Conservation (phyloP, 495 filamentous ascomycete genomes). For the Talaromyces nanjingensis region DNA sequence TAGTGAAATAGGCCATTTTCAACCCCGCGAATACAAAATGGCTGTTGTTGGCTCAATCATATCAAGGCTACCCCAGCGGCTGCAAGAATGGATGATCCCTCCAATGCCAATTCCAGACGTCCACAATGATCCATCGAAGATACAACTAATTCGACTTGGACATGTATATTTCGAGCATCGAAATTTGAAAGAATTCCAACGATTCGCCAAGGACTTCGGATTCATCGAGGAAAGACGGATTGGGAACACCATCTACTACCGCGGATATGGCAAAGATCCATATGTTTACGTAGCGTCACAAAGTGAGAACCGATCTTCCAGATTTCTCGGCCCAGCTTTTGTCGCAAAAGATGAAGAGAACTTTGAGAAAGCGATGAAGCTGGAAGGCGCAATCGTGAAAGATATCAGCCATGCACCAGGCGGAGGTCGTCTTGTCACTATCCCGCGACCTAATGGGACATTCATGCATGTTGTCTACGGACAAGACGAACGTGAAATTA, state of each 20-base stretch:
- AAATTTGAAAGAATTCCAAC: slow-evolving; percentile 37
- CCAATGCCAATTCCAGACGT: slow-evolving; percentile 10
- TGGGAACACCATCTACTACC: slow-evolving; percentile 46
- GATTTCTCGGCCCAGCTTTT: slow-evolving; percentile 46
- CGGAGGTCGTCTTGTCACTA: slow-evolving; percentile 18
- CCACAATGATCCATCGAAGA: slow-evolving; percentile 16
- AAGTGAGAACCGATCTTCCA: slow-evolving; percentile 26
- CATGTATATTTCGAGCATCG: slow-evolving; percentile 53
- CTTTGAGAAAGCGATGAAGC: slow-evolving; percentile 23
- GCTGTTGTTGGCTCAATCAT: slow-evolving; percentile 18
- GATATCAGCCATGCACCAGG: slow-evolving; percentile 20
- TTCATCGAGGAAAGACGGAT: slow-evolving; percentile 35
- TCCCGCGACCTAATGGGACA: slow-evolving; percentile 20
- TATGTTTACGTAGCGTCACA: slow-evolving; percentile 44
- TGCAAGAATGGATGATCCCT: slow-evolving; percentile 12
- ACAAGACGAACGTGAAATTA: slow-evolving; percentile 13
- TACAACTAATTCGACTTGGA: slow-evolving; percentile 37
- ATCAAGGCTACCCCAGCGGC: neutral
- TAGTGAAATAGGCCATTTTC: too few species aligned
- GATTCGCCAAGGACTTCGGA: slow-evolving; percentile 50
- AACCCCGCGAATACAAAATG: slow-evolving; percentile 12
- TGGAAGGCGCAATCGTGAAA: slow-evolving; percentile 15
- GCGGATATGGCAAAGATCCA: slow-evolving; percentile 49
- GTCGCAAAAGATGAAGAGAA: slow-evolving; percentile 48
- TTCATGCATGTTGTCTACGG: slow-evolving; percentile 20